Conservation (phyloP, 352 stramenopile genomes). For the Globisporangium orthogonon region DNA sequence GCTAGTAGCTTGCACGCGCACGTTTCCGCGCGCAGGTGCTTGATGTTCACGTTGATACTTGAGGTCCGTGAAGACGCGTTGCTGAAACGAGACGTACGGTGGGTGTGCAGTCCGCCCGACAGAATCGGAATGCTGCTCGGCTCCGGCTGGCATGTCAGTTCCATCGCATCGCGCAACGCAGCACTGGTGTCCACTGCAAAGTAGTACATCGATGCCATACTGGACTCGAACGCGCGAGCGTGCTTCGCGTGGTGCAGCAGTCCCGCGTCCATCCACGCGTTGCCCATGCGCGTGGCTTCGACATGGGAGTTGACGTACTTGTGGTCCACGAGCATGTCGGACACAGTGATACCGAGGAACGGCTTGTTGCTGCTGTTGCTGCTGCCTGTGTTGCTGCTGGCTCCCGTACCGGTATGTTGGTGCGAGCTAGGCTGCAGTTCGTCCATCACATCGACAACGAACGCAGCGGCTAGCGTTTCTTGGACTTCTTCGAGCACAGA, state of each 20-base stretch:
- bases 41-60: not conserved
- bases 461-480: slow-evolving; percentile 28
- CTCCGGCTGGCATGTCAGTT: not conserved
- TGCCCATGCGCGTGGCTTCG: slow-evolving; percentile 42
- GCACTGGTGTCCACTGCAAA: slow-evolving; percentile 20
- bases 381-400: not conserved
- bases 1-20: slow-evolving; percentile 1
- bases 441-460: slow-evolving; percentile 19
- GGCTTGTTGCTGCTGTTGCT: not conserved
- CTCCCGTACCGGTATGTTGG: not conserved
- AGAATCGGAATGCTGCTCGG: slow-evolving; percentile 3
- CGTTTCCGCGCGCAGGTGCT: not conserved
- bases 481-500: slow-evolving; percentile 34
- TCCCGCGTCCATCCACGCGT: slow-evolving; percentile 23
- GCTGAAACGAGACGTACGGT: not conserved
- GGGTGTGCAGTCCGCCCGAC: not conserved
- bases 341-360: slow-evolving; percentile 12
- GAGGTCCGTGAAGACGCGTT: not conserved
- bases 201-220: slow-evolving; percentile 23
- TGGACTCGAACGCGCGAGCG: slow-evolving; percentile 11
- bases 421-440: slow-evolving; percentile 13
- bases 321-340: slow-evolving; percentile 34
- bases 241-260: slow-evolving; percentile 22
- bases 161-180: not conserved
- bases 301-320: slow-evolving; percentile 26